Percentiles rank a stretch among this genome's conserved stretches.
phyloP scores from a whole-genome alignment of 768 basidiomycete species.

The Russula sp. region DNA sequence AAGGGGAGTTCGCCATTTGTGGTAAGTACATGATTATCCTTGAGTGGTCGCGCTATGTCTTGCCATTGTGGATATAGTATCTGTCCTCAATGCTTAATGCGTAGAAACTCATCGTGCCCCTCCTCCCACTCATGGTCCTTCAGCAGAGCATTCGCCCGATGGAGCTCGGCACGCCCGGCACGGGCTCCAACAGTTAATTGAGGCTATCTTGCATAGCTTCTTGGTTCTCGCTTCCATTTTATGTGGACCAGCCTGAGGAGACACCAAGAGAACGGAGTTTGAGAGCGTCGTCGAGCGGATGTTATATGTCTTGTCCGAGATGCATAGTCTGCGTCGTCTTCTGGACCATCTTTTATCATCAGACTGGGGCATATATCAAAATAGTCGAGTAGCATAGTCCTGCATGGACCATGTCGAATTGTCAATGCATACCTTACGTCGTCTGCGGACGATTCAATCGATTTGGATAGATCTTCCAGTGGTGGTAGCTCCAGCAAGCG shows the following conservation, averaged over 20 bases:
- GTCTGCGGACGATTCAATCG: slow-evolving; percentile 53
- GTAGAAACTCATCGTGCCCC: slow-evolving; percentile 45
- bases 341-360: too few relatives aligned
- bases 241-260: too few relatives aligned
- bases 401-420: slow-evolving; percentile 3
- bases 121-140: slow-evolving; percentile 72
- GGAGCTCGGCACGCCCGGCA: slow-evolving; percentile 72
- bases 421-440: slow-evolving; percentile 13
- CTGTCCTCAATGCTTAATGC: slow-evolving; percentile 27
- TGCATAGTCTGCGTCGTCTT: slow-evolving; percentile 89
- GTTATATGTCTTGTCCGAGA: slow-evolving; percentile 70
- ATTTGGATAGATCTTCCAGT: slow-evolving; percentile 58
- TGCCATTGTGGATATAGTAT: slow-evolving; percentile 14
- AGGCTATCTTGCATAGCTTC: slow-evolving; percentile 77
- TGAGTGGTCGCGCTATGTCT: slow-evolving; percentile 65
- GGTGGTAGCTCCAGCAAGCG: slow-evolving; percentile 74
- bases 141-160: slow-evolving; percentile 59
- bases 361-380: slow-evolving; percentile 20
- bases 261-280: slow-evolving; percentile 72
- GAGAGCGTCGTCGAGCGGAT: slow-evolving; percentile 86
- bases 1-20: slow-evolving; percentile 52
- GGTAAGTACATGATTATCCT: slow-evolving; percentile 65
- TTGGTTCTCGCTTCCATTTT: slow-evolving; percentile 40
- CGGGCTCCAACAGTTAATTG: slow-evolving; percentile 79
- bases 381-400: slow-evolving; percentile 24